These are phyloP conservation scores for Prunus padus DNA, from an alignment of 306 rosid genomes.

Conservation along the genomic window DNA sequence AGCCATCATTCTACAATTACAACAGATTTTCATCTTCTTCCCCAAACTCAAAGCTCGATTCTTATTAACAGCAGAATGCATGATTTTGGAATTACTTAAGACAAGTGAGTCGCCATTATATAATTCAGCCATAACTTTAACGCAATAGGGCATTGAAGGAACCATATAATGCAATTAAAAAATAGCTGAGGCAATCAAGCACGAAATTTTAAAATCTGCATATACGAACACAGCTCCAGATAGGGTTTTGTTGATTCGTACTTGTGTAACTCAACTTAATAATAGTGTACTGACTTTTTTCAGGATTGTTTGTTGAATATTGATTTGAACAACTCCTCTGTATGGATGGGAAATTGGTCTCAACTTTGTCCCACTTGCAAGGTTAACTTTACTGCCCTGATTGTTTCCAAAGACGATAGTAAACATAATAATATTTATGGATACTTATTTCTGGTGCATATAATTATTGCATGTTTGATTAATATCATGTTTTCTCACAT, in stretches of 20 bases:
- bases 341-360: slow-evolving; percentile 96
- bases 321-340: slow-evolving; percentile 67
- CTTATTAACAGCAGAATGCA: background rate
- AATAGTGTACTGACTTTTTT: slow-evolving; percentile 27
- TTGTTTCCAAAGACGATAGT: background rate
- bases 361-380: slow-evolving; percentile 98
- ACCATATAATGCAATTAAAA: background rate
- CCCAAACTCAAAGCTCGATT: background rate
- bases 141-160: background rate
- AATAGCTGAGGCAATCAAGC: background rate
- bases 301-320: slow-evolving; percentile 87
- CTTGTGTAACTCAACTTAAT: slow-evolving; percentile 11
- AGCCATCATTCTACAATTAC: background rate
- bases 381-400: slow-evolving; percentile 46
- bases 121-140: background rate
- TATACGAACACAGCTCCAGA: background rate
- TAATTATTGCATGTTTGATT: background rate
- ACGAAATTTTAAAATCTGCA: background rate
- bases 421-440: background rate
- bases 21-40: background rate
- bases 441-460: background rate
- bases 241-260: background rate
- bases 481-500: slow-evolving; percentile 31
- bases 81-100: background rate
- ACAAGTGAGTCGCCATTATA: background rate